phyloP scores from a whole-genome alignment of 495 filamentous ascomycete species.

The Paragyromitra xinjiangensis region DNA sequence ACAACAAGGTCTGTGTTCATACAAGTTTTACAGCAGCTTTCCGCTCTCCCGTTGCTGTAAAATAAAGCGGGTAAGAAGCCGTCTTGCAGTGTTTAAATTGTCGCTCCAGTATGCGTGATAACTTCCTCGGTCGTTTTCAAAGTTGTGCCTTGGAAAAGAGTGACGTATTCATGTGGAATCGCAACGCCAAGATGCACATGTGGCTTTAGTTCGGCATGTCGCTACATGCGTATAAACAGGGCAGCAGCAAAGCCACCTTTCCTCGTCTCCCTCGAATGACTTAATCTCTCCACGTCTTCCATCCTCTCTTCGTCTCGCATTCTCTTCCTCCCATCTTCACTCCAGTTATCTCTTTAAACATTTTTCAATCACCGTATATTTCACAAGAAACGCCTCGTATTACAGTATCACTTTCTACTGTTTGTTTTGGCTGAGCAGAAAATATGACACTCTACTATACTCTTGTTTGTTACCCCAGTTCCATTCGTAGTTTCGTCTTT shows the following conservation, averaged over 20 bases:
- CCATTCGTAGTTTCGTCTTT: background rate
- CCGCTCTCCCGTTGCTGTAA: background rate
- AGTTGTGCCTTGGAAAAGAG: background rate
- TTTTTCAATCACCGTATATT: background rate
- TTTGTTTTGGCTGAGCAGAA: constrained; percentile 41
- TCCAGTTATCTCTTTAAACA: background rate
- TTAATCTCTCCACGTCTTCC: constrained; percentile 50
- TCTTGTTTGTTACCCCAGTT: constrained; percentile 71
- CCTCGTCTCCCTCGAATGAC: constrained; percentile 39
- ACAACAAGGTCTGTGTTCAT: background rate
- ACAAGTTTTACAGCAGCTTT: background rate
- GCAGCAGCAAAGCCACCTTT: constrained; percentile 47
- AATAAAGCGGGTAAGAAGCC: background rate
- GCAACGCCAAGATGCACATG: constrained; percentile 33
- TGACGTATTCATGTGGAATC: constrained; percentile 27
- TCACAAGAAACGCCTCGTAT: background rate
- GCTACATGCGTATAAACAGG: constrained; percentile 16
- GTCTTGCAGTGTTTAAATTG: background rate
- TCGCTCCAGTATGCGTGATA: background rate
- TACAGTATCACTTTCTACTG: background rate
- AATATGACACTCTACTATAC: constrained; percentile 98
- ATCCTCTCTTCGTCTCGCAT: constrained; percentile 7
- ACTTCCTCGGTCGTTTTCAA: background rate
- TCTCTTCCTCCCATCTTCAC: constrained; percentile 23
- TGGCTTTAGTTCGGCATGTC: constrained; percentile 30